Evolutionary conservation across 2,329 filamentous ascomycete species (phyloP).

Genomic region (Alternaria sp.): DNA sequence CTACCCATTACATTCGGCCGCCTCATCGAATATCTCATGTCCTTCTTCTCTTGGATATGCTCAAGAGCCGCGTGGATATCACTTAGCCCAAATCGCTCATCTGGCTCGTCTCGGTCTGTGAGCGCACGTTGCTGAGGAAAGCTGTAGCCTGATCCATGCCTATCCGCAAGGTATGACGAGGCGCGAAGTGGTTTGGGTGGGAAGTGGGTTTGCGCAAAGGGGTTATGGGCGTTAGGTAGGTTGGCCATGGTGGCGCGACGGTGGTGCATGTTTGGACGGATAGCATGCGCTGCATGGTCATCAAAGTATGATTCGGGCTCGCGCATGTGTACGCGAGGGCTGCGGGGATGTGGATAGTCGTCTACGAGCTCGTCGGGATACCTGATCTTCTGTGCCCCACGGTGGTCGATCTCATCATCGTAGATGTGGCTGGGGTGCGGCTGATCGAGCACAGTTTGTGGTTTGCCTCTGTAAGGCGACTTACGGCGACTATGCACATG

Average conservation of each 20-base stretch:
- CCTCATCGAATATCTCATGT: background rate
- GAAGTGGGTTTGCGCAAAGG: slow-evolving; percentile 13
- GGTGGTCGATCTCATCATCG: slow-evolving; percentile 12
- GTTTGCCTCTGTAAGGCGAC: background rate
- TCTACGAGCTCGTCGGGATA: slow-evolving; percentile 12
- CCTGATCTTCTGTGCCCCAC: background rate
- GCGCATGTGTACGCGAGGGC: slow-evolving; percentile 2
- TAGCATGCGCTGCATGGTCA: slow-evolving; percentile 7
- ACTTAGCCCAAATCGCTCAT: slow-evolving; percentile 1
- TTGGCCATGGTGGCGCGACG: slow-evolving; percentile 24
- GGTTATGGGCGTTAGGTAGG: slow-evolving; percentile 4
- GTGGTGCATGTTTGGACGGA: slow-evolving; percentile 10
- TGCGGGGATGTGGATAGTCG: slow-evolving; percentile 13
- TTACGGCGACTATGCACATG: slow-evolving; percentile 8
- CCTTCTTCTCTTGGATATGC: slow-evolving; percentile 12
- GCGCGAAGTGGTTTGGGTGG: slow-evolving; percentile 20
- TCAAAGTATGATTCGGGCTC: slow-evolving; percentile 14
- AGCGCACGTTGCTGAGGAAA: background rate
- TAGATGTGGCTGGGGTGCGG: slow-evolving; percentile 20
- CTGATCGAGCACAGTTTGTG: background rate
- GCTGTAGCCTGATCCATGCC: slow-evolving; percentile 5
- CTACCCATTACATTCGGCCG: background rate
- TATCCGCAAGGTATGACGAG: slow-evolving; percentile 12
- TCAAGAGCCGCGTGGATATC: slow-evolving; percentile 14
- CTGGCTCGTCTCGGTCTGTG: background rate